Percentiles rank a stretch among this genome's conserved stretches.
phyloP scores from a whole-genome alignment of 106 monocot species.

The Iris macrosiphon region DNA sequence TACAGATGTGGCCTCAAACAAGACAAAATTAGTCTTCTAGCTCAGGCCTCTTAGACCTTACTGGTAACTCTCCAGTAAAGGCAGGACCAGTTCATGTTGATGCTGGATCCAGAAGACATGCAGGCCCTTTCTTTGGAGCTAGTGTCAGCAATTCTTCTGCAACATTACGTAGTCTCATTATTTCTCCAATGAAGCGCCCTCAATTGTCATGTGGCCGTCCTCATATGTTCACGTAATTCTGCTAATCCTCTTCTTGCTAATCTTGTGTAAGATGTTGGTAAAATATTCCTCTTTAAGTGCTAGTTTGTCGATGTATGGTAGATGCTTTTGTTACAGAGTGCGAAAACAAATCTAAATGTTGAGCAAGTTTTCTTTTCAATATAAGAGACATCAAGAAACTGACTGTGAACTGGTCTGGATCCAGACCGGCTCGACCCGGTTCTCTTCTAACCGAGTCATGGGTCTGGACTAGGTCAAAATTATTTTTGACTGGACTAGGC shows the following conservation, averaged over 20 bases:
- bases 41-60: conserved; percentile 50
- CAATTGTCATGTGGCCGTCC: conserved; percentile 38
- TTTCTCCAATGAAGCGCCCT: conserved; percentile 55
- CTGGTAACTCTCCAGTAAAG: conserved; percentile 57
- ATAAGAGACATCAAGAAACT: too few species aligned
- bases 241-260: conserved; percentile 21
- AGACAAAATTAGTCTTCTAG: conserved; percentile 49
- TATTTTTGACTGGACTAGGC: too few species aligned
- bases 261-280: too few species aligned
- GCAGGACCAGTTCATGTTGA: conserved; percentile 16
- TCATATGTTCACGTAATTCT: conserved; percentile 59
- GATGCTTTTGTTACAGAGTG: too few species aligned
- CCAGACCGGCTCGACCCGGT: too few species aligned
- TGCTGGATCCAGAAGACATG: conserved; percentile 28
- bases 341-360: too few species aligned
- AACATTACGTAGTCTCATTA: conserved; percentile 51
- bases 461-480: too few species aligned
- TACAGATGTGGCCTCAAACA: conserved; percentile 62
- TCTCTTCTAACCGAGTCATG: too few species aligned
- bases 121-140: conserved; percentile 42
- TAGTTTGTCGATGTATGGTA: too few species aligned
- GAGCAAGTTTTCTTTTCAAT: too few species aligned
- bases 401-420: too few species aligned
- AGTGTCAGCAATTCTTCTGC: conserved; percentile 58
- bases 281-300: too few species aligned